Base-by-base conservation (phyloP, 192 early-diverging fungal genomes). In the Backusella westeae region DNA sequence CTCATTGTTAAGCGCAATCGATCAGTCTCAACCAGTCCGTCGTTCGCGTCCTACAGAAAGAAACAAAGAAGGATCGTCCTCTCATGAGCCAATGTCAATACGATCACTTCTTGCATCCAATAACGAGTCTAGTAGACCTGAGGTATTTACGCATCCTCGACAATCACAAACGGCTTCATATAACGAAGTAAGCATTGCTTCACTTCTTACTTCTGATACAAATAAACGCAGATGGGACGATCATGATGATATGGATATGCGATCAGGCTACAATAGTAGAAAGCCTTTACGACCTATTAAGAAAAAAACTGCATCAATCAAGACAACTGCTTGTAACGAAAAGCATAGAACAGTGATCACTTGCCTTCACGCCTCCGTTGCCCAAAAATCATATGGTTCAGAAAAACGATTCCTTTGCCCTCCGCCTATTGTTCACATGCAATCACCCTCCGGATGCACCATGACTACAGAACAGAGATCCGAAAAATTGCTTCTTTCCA, bases 311-410 rank as follows among this genome's bases (percentile, higher is more conserved):
- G 23, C 56, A 63, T 63, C 56, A 14, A 63, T 29, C 26, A 63
- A 63, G 56, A 26, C 56, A 63, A 10, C 21, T 63, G 3, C 23
- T 29, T 63, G 56, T 29, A 63, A 63, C 21, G 44, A 49, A 26
- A 83, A 71, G 69, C 82, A 85, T 53, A 88, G 87, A 85, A 91
- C 91, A 19, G 93, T 94, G n/a, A 91, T 97, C 36, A 86, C 93
- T 21, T 92, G 95, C 76, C 85, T 91, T 36, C 93, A 95, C 68
- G 91, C 94, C 7, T 80, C 91, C 0, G 95, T 96, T 15, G 95
- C 93, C 7, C 96, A 97, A 85, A 97, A 97, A 86, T 95, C 94
- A 8, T 97, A 97, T 84, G 96, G 95, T 21, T 88, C 88, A 73
- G 96, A 97, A 78, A 97, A 96, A 82, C 89, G 96, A 4, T 94